A percentile compares a stretch with the other conserved stretches of the same genome.
Conservation (phyloP, 2,329 filamentous ascomycete genomes). For the Chrysosporium queenslandicum region DNA sequence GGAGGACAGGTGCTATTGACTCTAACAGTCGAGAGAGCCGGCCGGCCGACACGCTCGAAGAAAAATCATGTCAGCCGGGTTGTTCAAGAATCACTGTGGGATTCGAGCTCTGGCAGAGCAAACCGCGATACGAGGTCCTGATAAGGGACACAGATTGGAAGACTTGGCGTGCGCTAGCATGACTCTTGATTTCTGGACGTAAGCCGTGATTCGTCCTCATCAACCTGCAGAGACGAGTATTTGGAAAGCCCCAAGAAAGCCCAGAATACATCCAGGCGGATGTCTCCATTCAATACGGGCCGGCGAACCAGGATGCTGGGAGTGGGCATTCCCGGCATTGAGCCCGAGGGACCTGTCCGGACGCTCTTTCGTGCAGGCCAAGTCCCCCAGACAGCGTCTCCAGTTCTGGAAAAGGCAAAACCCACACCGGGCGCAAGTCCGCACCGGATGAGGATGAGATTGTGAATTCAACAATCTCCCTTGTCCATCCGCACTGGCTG, state of each 20-base stretch:
- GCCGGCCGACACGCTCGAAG: background rate
- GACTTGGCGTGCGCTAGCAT: background rate
- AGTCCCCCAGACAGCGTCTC: too few relatives aligned
- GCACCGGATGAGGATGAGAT: too few relatives aligned
- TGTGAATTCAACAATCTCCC: too few relatives aligned
- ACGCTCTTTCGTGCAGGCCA: too few relatives aligned
- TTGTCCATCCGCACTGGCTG: too few relatives aligned
- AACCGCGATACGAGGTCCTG: background rate
- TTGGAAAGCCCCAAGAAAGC: background rate
- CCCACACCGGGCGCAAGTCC: too few relatives aligned
- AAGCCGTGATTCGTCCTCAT: background rate
- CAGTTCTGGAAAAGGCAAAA: too few relatives aligned
- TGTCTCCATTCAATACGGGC: background rate
- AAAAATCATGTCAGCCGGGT: background rate
- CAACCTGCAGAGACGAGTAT: background rate
- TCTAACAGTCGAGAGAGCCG: too few relatives aligned
- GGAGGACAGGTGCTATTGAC: too few relatives aligned
- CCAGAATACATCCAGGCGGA: background rate
- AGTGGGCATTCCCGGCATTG: background rate
- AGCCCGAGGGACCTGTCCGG: background rate
- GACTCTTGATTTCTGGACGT: background rate
- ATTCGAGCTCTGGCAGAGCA: background rate
- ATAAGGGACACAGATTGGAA: background rate
- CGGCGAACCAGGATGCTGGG: conserved; percentile 3
- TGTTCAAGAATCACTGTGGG: background rate